Percentiles rank a stretch among this genome's conserved stretches.
phyloP scores from a whole-genome alignment of 2,329 filamentous ascomycete genomes.

The Neurospora sp. region DNA sequence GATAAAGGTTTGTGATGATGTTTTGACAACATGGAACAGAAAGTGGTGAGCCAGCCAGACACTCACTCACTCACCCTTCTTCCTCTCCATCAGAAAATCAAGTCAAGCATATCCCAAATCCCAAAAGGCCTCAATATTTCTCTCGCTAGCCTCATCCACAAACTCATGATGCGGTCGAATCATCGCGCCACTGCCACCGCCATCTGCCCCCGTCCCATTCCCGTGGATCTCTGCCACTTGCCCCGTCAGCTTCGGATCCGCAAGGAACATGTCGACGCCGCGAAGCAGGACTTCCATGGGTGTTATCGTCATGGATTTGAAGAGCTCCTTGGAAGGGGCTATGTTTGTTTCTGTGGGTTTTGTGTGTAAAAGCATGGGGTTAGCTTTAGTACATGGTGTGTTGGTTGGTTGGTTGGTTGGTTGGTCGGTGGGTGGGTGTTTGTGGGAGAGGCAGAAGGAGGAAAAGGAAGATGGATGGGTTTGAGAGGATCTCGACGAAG shows the following conservation, averaged over 20 bases:
- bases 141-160: conserved; percentile 37
- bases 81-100: no score
- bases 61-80: no score
- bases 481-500: no score
- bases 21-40: no score
- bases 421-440: conserved; percentile 18
- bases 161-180: conserved; percentile 32
- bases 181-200: conserved; percentile 27
- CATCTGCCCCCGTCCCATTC: conserved; percentile 17
- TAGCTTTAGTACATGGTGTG: no score
- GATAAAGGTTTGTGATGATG: background rate
- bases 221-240: conserved; percentile 42
- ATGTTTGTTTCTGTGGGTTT: conserved; percentile 30
- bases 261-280: conserved; percentile 33
- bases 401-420: conserved; percentile 12
- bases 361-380: no score
- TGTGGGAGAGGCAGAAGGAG: background rate
- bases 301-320: conserved; percentile 39
- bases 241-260: conserved; percentile 31
- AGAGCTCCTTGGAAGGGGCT: conserved; percentile 32
- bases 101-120: conserved; percentile 34
- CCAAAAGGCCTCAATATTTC: conserved; percentile 39
- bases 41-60: no score
- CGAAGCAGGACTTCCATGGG: conserved; percentile 37
- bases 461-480: background rate